These are phyloP conservation scores for Ogataea wickerhamii DNA, from an alignment of 805 yeast species.

Conservation along the genomic window DNA sequence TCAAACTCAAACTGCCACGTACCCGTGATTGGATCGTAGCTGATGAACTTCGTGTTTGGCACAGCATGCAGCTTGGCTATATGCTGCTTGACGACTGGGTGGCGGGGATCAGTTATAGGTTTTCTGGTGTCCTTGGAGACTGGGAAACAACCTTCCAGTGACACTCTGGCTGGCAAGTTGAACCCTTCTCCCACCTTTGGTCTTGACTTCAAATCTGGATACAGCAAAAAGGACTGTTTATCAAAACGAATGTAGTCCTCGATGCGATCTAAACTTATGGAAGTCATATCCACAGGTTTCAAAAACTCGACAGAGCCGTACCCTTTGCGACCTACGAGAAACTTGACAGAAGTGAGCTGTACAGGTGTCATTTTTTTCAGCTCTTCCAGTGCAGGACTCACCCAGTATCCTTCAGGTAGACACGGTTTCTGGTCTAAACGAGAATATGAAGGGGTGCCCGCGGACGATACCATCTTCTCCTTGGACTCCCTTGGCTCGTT, in stretches of 20 bases:
- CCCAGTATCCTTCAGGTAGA: conserved; percentile 75
- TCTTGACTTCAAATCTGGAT: conserved; percentile 60
- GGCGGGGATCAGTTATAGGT: conserved; percentile 74
- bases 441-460: not conserved
- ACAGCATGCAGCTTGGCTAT: conserved; percentile 60
- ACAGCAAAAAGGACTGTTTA: conserved; percentile 58
- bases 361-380: conserved; percentile 56
- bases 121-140: conserved; percentile 64
- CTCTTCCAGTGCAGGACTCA: conserved; percentile 68
- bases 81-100: conserved; percentile 66
- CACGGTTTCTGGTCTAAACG: not conserved
- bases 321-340: conserved; percentile 75
- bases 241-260: conserved; percentile 63
- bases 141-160: conserved; percentile 80
- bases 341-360: conserved; percentile 60
- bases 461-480: not conserved
- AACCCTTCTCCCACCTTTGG: conserved; percentile 79
- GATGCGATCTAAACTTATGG: conserved; percentile 59
- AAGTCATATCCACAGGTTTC: conserved; percentile 79
- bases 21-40: conserved; percentile 75
- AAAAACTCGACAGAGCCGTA: conserved; percentile 75
- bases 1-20: conserved; percentile 62
- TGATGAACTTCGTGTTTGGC: conserved; percentile 59
- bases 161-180: conserved; percentile 69
- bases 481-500: not conserved